Evolutionary conservation across 2,329 filamentous ascomycete species (phyloP).

Genomic region (Hansfordia pulvinata): DNA sequence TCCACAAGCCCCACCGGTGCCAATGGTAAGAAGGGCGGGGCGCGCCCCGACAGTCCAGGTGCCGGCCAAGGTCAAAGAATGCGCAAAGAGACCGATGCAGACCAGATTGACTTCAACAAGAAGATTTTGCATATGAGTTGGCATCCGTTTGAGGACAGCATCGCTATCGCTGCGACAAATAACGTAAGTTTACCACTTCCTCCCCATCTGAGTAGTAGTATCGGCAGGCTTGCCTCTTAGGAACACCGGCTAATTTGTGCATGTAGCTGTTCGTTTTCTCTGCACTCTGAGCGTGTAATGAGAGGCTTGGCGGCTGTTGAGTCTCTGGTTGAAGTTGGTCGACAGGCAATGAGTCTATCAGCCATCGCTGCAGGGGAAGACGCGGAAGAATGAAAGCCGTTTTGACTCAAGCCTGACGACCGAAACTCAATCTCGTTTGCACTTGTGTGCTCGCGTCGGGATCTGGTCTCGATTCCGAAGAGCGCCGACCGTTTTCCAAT

Average conservation of each 20-base stretch:
- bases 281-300: conserved; percentile 40
- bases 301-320: too few relatives aligned
- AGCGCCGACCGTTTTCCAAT: too few relatives aligned
- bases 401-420: too few relatives aligned
- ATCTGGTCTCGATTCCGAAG: too few relatives aligned
- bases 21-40: conserved; percentile 77
- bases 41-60: conserved; percentile 79
- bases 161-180: conserved; percentile 97
- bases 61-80: conserved; percentile 78
- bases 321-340: too few relatives aligned
- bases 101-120: conserved; percentile 99
- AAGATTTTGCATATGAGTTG: conserved; percentile 99
- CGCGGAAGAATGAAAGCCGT: too few relatives aligned
- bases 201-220: too few relatives aligned
- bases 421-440: too few relatives aligned
- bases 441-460: too few relatives aligned
- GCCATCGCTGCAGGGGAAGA: too few relatives aligned
- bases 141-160: conserved; percentile 99
- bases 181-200: conserved; percentile 56
- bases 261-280: conserved; percentile 64
- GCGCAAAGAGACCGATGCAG: conserved; percentile 97
- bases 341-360: too few relatives aligned
- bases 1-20: conserved; percentile 57
- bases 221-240: too few relatives aligned
- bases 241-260: conserved; percentile 11